Base-by-base conservation (phyloP, 345 rosid species). In the Citrus trifoliata region DNA sequence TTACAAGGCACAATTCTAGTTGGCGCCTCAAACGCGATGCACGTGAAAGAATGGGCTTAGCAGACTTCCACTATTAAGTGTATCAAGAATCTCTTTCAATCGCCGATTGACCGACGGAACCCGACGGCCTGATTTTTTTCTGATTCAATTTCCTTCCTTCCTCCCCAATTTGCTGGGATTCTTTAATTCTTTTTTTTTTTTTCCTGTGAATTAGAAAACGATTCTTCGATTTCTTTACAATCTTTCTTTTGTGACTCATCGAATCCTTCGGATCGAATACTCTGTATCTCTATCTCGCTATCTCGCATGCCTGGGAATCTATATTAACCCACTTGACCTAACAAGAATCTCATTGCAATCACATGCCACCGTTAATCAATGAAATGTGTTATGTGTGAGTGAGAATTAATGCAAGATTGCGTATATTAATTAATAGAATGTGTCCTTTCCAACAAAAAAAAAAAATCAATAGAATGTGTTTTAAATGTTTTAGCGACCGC, bases 151-250 rank as follows among this genome's bases (percentile, higher is more conserved):
- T 68, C 66, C 25, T 30, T 2, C 35, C 65, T 27, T 2, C 35
- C 61, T 32, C 35, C 69, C 82, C 88, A 79, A 84, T 16, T 86
- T 85, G 83, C 42, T 32, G 81, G 86, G 80, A 78, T 81, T 72
- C 82, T 80, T 58, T 73, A 61, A 70, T 81, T 83, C 78, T 66
- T 76, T 60, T 71, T 67, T 67, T 33, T 30, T 30, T 32, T 32
- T 32, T n/a, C n/a, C 67, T 67, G 28, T 27, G 46, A 68, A n/a
- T 6, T 2, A 28, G 48, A 16, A 63, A 63, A 9, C 13, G 28
- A 30, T 68, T 70, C 40, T 67, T 66, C 6, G 80, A 62, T 68
- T 73, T 66, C 48, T 48, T 30, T 40, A 16, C 10, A 24, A 67
- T 58, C 28, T 75, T 32, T 27, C 38, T 4, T 58, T n/a, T 42